phyloP scores from a whole-genome alignment of 2,329 filamentous ascomycete species.

The Fusarium sp. region DNA sequence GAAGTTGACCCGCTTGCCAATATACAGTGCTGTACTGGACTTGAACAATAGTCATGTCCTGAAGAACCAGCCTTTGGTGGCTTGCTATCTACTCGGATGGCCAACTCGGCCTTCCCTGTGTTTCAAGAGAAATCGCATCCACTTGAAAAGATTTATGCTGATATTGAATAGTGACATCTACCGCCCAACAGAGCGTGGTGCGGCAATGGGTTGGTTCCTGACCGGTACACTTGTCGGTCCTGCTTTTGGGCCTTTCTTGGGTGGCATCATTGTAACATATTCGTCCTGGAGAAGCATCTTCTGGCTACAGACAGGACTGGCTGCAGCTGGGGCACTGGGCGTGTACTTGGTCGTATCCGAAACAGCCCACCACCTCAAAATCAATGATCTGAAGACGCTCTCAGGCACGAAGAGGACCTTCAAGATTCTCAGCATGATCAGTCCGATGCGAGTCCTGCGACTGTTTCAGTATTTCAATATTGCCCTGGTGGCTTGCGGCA shows the following conservation, averaged over 20 bases:
- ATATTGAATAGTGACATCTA: conserved; percentile 64
- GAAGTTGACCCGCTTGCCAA: neutral
- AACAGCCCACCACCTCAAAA: conserved; percentile 74
- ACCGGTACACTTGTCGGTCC: conserved; percentile 78
- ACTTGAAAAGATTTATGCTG: neutral
- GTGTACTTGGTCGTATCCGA: conserved; percentile 77
- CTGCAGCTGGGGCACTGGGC: conserved; percentile 67
- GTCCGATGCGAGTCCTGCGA: conserved; percentile 71
- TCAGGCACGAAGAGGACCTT: conserved; percentile 59
- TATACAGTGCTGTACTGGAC: neutral
- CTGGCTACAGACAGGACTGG: conserved; percentile 79
- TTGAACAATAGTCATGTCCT: neutral
- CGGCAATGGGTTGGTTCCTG: conserved; percentile 79
- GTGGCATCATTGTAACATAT: conserved; percentile 82
- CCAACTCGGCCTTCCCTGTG: neutral
- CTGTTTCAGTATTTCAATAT: conserved; percentile 78
- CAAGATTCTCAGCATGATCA: conserved; percentile 71
- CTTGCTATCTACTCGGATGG: neutral
- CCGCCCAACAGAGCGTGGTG: conserved; percentile 74
- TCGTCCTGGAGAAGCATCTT: conserved; percentile 79
- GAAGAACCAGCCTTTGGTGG: neutral
- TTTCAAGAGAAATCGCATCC: neutral
- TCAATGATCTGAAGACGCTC: conserved; percentile 69
- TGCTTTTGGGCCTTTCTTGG: conserved; percentile 75
- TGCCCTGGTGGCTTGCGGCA: conserved; percentile 67